Evolutionary conservation across 257 asterid genomes (phyloP).

Genomic region (Eucommia ulmoides): DNA sequence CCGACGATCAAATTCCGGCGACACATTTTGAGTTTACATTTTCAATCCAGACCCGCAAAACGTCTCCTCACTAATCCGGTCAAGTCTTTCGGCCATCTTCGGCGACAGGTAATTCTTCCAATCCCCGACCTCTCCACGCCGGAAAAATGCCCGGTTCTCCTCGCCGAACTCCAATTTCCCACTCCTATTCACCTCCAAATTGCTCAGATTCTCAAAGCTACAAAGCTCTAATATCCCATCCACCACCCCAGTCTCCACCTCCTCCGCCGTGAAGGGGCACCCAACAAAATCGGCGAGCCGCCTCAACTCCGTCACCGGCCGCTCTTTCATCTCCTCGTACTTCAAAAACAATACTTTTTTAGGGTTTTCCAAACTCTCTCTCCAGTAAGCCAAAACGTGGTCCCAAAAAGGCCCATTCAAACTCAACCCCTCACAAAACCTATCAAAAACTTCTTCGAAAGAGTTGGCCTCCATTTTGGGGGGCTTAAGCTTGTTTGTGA

Average conservation of each 20-base stretch:
- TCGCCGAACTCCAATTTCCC: constrained; percentile 35
- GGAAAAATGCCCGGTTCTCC: constrained; percentile 28
- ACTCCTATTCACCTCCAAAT: constrained; percentile 21
- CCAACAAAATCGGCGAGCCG: constrained; percentile 30
- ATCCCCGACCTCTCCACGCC: constrained; percentile 39
- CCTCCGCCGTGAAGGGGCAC: constrained; percentile 21
- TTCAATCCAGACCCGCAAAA: constrained; percentile 26
- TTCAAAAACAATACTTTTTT: constrained; percentile 22
- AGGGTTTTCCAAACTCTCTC: constrained; percentile 10
- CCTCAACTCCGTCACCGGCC: constrained; percentile 12
- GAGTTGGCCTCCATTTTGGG: constrained; percentile 5
- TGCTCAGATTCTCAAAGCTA: constrained; percentile 25
- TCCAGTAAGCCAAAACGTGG: constrained; percentile 33
- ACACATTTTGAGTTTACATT: too few species aligned
- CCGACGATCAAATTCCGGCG: too few species aligned
- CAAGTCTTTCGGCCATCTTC: constrained; percentile 27
- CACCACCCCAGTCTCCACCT: constrained; percentile 26
- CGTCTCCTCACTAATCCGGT: constrained; percentile 22
- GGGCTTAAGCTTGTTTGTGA: constrained; percentile 22
- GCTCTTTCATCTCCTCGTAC: constrained; percentile 30
- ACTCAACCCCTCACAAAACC: constrained; percentile 31
- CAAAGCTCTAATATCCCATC: constrained; percentile 25
- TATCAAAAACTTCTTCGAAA: constrained; percentile 20
- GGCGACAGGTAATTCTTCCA: constrained; percentile 26
- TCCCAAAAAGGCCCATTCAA: constrained; percentile 45